These are phyloP conservation scores for Cryptococcus sp. DNA, from an alignment of 1,284 basidiomycete species.

Conservation along the genomic window DNA sequence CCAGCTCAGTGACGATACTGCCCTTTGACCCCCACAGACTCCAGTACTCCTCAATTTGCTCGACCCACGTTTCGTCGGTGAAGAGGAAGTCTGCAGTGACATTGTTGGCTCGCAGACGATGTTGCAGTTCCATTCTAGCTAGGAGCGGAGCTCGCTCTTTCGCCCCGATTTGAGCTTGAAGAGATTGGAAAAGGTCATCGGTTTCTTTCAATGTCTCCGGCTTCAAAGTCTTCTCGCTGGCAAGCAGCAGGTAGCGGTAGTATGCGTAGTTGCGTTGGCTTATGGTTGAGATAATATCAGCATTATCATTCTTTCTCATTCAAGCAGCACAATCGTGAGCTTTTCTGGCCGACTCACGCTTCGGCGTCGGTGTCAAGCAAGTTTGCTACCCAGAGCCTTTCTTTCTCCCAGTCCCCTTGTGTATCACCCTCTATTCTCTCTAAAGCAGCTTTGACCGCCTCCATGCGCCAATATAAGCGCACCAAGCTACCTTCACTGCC, in stretches of 20 bases:
- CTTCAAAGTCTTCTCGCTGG: neutral
- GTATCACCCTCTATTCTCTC: conserved; percentile 1
- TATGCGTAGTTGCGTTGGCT: conserved; percentile 45
- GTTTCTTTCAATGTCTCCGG: conserved; percentile 1
- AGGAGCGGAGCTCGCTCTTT: conserved; percentile 41
- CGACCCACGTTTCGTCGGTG: conserved; percentile 24
- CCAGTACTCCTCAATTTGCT: conserved; percentile 35
- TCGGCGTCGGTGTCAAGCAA: conserved; percentile 25
- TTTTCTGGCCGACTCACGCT: conserved; percentile 19
- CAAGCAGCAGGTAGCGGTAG: conserved; percentile 33
- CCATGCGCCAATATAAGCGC: conserved; percentile 35
- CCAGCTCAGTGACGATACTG: conserved; percentile 33
- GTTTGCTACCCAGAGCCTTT: conserved; percentile 25
- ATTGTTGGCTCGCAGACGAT: conserved; percentile 2
- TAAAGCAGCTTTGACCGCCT: conserved; percentile 18
- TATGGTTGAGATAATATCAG: neutral
- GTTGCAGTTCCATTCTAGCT: conserved; percentile 33
- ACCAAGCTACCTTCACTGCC: conserved; percentile 29
- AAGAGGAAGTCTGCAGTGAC: neutral
- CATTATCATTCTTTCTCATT: neutral
- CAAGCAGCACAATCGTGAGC: neutral
- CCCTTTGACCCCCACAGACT: conserved; percentile 39
- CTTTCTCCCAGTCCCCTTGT: conserved; percentile 25
- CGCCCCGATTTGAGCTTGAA: conserved; percentile 23
- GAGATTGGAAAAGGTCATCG: conserved; percentile 16